Base-by-base conservation (phyloP, 331 rosid genomes). In the Pyracantha coccinea region DNA sequence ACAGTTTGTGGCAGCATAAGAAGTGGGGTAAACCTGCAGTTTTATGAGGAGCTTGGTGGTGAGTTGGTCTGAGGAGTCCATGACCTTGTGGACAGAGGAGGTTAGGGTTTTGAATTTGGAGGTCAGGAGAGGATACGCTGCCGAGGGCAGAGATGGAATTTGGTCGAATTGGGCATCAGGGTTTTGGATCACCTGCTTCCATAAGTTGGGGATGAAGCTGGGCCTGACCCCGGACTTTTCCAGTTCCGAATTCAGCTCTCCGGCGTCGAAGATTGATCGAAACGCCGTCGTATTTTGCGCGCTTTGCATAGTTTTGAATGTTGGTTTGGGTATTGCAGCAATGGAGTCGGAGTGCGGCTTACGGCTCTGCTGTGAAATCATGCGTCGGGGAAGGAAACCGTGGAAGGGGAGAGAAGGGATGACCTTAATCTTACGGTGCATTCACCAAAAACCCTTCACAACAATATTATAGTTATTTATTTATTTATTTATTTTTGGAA, bases 21-120 rank as follows among this genome's bases (percentile, higher is more conserved):
- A 28, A 10, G 6, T 17, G 3, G 32, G 11, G 19, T 21, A 66
- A 23, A 90, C 98, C 70, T 82, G 84, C 52, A 92, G 93, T 81
- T 86, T 89, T 75, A 94, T 84, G 76, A 94, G 97, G 79, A 94
- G 97, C 83, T 94, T 94, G 58, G 97, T 76, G 71, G 97, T 92
- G 78, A 89, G 71, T 47, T 86, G 82, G 68, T 92, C 97, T 68
- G 89, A 63, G 81, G 97, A 94, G 79, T 89, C 87, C 76, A 89
- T 74, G 45, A 85, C 91, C 24, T 96, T 89, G 85, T 90, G 84
- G 66, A 94, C 79, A 53, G 96, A 59, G 64, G 92, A 90, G 79
- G 97, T 86, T 67, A 92, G 92, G 84, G 92, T 92, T 69, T 68
- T 78, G 78, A 94, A 86, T 24, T 80, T 88, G 31, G 92, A 89